A percentile compares a stretch with the other conserved stretches of the same genome.
Conservation (phyloP, 2,329 filamentous ascomycete genomes). For the Aspergillus ochraceoroseus region DNA sequence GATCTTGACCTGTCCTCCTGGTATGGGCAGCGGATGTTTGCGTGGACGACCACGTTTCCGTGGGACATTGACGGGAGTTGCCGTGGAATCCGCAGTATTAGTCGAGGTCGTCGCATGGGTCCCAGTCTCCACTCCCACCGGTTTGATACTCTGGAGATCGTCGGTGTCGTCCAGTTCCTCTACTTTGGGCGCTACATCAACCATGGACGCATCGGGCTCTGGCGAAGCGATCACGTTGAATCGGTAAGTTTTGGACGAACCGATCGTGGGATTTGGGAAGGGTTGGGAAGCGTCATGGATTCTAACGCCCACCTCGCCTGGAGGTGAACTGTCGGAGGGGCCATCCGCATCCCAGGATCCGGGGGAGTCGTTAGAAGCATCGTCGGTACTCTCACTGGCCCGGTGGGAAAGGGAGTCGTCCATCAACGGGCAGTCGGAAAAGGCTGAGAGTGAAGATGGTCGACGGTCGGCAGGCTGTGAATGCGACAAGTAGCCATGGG, state of each 20-base stretch:
- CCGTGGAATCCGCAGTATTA: slow-evolving; percentile 23
- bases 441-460: slow-evolving; percentile 24
- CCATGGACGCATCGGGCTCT: slow-evolving; percentile 21
- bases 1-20: slow-evolving; percentile 60
- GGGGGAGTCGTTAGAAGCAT: slow-evolving; percentile 31
- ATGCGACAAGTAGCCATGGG: slow-evolving; percentile 11
- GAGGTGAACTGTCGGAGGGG: slow-evolving; percentile 21
- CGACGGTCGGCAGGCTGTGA: slow-evolving; percentile 15
- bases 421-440: slow-evolving; percentile 25
- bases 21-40: slow-evolving; percentile 66
- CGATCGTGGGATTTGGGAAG: slow-evolving; percentile 15
- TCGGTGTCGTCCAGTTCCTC: slow-evolving; percentile 50
- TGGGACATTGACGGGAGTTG: slow-evolving; percentile 36
- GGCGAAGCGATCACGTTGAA: slow-evolving; percentile 27
- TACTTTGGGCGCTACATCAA: slow-evolving; percentile 49
- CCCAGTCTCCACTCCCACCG: slow-evolving; percentile 26
- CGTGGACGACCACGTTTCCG: slow-evolving; percentile 73
- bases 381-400: slow-evolving; percentile 33
- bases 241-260: slow-evolving; percentile 22
- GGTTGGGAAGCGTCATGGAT: slow-evolving; percentile 19
- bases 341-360: slow-evolving; percentile 28
- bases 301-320: slow-evolving; percentile 22
- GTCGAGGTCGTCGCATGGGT: slow-evolving; percentile 18
- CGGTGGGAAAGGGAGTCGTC: slow-evolving; percentile 31
- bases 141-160: slow-evolving; percentile 33